Evolutionary conservation across 768 basidiomycete genomes (phyloP), one percentile per base, ranked within the genome.

Genomic region (Russula emetica): DNA sequence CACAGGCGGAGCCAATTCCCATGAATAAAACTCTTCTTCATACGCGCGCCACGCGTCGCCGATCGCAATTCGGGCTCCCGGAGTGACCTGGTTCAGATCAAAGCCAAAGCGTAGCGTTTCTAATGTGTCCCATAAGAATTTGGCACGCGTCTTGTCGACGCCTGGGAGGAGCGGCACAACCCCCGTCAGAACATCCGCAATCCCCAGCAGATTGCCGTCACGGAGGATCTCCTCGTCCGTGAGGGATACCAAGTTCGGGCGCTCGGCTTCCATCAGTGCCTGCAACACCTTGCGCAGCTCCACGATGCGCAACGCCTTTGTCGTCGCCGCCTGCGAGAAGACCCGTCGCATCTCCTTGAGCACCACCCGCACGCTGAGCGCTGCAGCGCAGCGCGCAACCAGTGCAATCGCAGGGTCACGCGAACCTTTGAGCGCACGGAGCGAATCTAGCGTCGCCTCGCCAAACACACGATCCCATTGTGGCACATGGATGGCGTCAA

Each of bases 381-480:
- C 55, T 2, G 49, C 61, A 20, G 30, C n/a, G 22, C 61, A 62
- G 22, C 55, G 61, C 18, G 61, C 55, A 0, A 40, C 50, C 13
- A 62, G 38, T 5, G 61, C 61, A 20, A 62, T 34, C 3, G 55
- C 28, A 10, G 55, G 14, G 30, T 62, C 61, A 16, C 42, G 61
- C 45, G 61, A 50, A 22, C n/a, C 47, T 51, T 57, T 62, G 55
- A 62, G 61, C 20, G 36, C 47, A 16, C 47, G 55, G 5, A 62
- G 55, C 18, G 61, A 42, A 34, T 56, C 55, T n/a, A 62, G 0
- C 14, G 55, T 62, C 3, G 47, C 45, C 14, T 62, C 47, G 7
- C 61, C 61, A 10, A 62, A 62, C 26, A 55, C 40, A 22, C 9
- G 47, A 49, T 62, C 61, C 61, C 61, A 62, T 38, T 62, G 28